Evolutionary conservation across 192 early-diverging fungal genomes (phyloP).

Genomic region (Umbelopsis sp.): DNA sequence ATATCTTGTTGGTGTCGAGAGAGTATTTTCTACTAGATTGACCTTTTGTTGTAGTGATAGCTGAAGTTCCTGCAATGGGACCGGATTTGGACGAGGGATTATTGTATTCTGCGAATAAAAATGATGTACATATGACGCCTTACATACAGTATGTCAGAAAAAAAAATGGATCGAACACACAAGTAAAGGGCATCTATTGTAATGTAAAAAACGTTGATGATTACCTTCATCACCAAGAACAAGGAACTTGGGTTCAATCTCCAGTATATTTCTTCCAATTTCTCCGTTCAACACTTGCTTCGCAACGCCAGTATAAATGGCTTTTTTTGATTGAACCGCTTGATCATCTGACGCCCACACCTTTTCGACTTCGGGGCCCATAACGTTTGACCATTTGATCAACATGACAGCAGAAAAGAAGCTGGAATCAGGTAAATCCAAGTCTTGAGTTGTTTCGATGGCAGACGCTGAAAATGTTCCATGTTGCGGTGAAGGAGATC

Average conservation of each 20-base stretch:
- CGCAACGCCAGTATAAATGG: slow-evolving; percentile 38
- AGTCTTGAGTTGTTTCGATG: background rate
- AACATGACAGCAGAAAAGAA: slow-evolving; percentile 56
- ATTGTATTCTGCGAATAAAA: slow-evolving; percentile 23
- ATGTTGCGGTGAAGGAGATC: background rate
- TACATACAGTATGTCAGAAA: too few relatives aligned
- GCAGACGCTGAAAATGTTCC: background rate
- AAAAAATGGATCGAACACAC: too few relatives aligned
- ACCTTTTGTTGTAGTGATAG: background rate
- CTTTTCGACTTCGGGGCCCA: slow-evolving; percentile 54
- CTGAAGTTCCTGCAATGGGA: background rate
- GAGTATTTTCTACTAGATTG: background rate
- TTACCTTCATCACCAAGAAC: slow-evolving; percentile 47
- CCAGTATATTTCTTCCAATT: slow-evolving; percentile 41
- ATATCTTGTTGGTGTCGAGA: slow-evolving; percentile 40
- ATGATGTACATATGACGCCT: slow-evolving; percentile 30
- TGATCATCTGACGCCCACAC: slow-evolving; percentile 25
- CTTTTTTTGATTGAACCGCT: slow-evolving; percentile 38
- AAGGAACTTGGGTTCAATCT: slow-evolving; percentile 51
- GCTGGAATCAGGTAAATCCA: slow-evolving; percentile 43
- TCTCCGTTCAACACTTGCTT: slow-evolving; percentile 57
- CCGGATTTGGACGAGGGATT: background rate
- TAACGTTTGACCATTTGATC: slow-evolving; percentile 56
- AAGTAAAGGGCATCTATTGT: too few relatives aligned
- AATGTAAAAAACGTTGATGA: too few relatives aligned